Conservation (phyloP, 768 basidiomycete species). For the Boletellus emodensis region DNA sequence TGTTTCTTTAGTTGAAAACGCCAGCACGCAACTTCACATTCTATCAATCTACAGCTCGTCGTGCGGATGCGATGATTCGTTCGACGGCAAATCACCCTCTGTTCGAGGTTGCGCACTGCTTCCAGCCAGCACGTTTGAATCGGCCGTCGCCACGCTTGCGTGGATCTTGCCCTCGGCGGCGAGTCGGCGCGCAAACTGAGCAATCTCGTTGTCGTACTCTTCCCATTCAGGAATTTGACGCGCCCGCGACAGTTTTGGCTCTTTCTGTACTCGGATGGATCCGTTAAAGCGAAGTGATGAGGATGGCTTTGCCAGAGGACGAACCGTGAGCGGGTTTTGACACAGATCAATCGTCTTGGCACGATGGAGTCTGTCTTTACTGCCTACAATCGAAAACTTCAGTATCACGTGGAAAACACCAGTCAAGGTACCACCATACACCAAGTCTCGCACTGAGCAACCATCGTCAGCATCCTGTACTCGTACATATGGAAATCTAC, state of each 20-base stretch:
- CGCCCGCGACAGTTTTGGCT: conserved; percentile 90
- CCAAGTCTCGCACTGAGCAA: conserved; percentile 90
- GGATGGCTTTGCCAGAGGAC: conserved; percentile 20
- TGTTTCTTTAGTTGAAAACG: not conserved
- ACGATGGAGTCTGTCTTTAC: conserved; percentile 74
- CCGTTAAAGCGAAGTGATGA: not conserved
- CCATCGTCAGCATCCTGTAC: conserved; percentile 3
- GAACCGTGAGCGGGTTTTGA: conserved; percentile 90
- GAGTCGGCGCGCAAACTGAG: conserved; percentile 70
- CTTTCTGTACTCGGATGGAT: conserved; percentile 60
- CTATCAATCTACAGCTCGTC: conserved; percentile 20
- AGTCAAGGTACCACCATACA: conserved; percentile 48
- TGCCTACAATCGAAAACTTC: conserved; percentile 42
- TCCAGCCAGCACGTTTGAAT: conserved; percentile 63
- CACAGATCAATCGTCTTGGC: conserved; percentile 94
- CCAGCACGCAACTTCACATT: not conserved
- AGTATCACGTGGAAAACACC: not conserved
- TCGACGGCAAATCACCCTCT: not conserved
- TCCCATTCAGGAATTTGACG: conserved; percentile 98
- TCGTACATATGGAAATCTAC: conserved; percentile 19
- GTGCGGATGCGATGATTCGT: conserved; percentile 1
- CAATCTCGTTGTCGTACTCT: conserved; percentile 87
- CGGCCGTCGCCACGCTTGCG: conserved; percentile 62
- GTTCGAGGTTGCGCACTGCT: conserved; percentile 31
- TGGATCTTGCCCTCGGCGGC: conserved; percentile 67